These are phyloP conservation scores for Apophysomyces sp. DNA, from an alignment of 371 early-diverging fungal genomes.

Conservation along the genomic window DNA sequence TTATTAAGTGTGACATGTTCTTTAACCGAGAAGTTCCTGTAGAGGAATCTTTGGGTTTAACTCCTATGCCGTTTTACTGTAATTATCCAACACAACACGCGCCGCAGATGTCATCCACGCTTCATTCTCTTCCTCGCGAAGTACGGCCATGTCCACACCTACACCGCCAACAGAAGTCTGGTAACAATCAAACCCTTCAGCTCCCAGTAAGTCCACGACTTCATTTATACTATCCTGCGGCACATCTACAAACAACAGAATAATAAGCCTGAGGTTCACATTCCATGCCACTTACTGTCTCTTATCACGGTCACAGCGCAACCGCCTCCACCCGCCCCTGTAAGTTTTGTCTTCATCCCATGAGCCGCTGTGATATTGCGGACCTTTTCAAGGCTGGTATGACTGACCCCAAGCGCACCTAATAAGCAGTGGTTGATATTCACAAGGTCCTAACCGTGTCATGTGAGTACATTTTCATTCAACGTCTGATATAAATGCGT, in stretches of 20 bases:
- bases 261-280: no score
- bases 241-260: conserved; percentile 22
- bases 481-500: neutral
- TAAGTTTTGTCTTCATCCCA: conserved; percentile 82
- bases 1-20: no score
- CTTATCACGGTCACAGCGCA: conserved; percentile 85
- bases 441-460: conserved; percentile 59
- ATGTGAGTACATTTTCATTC: neutral
- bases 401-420: conserved; percentile 78
- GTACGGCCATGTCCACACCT: conserved; percentile 55
- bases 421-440: conserved; percentile 83
- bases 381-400: conserved; percentile 79
- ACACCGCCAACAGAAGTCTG: conserved; percentile 75
- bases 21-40: no score
- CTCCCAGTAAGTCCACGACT: conserved; percentile 43
- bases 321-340: conserved; percentile 98
- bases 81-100: conserved; percentile 22
- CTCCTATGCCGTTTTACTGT: neutral
- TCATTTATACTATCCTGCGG: conserved; percentile 36
- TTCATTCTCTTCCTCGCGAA: conserved; percentile 19
- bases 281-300: conserved; percentile 66
- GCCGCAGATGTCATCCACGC: conserved; percentile 29
- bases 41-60: neutral
- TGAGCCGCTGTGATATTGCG: conserved; percentile 59
- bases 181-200: conserved; percentile 69